These are phyloP conservation scores for Mediolabrus comicus DNA, from an alignment of 108 stramenopile genomes.

Conservation along the genomic window DNA sequence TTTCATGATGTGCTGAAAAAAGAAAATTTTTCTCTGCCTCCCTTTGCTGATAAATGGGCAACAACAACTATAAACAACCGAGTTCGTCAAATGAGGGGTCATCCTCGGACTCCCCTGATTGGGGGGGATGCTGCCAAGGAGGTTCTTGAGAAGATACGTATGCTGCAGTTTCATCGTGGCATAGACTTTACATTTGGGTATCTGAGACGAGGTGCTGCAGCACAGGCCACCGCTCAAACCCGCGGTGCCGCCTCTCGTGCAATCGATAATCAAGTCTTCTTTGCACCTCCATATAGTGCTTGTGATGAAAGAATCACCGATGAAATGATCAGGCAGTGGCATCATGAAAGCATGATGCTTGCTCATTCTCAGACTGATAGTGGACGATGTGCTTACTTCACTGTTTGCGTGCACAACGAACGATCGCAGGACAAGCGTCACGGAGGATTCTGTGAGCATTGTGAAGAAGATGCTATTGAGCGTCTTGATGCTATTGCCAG, in stretches of 20 bases:
- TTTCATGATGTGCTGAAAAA: constrained; percentile 4
- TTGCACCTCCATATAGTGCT: constrained; percentile 8
- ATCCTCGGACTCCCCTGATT: not conserved
- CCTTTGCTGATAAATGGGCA: constrained; percentile 6
- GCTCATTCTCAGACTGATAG: not conserved
- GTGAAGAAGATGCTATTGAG: constrained; percentile 13
- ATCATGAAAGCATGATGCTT: not conserved
- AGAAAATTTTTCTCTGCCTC: constrained; percentile 3
- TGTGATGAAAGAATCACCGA: constrained; percentile 17
- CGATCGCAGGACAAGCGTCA: not conserved
- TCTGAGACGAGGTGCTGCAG: constrained; percentile 4
- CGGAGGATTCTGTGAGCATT: not conserved
- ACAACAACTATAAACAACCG: not conserved
- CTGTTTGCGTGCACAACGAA: constrained; percentile 4
- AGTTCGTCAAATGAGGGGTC: not conserved
- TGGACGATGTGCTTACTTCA: not conserved
- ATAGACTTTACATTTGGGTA: not conserved
- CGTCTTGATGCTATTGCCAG: constrained; percentile 14
- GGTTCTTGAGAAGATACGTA: not conserved
- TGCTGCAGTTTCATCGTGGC: not conserved
- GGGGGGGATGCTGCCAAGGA: not conserved
- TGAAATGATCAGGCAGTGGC: not conserved
- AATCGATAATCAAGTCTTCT: constrained; percentile 14
- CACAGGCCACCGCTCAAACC: constrained; percentile 11
- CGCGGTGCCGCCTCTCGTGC: not conserved